These are phyloP conservation scores for Colletotrichum magnum DNA, from an alignment of 2,329 filamentous ascomycete genomes.

Conservation along the genomic window DNA sequence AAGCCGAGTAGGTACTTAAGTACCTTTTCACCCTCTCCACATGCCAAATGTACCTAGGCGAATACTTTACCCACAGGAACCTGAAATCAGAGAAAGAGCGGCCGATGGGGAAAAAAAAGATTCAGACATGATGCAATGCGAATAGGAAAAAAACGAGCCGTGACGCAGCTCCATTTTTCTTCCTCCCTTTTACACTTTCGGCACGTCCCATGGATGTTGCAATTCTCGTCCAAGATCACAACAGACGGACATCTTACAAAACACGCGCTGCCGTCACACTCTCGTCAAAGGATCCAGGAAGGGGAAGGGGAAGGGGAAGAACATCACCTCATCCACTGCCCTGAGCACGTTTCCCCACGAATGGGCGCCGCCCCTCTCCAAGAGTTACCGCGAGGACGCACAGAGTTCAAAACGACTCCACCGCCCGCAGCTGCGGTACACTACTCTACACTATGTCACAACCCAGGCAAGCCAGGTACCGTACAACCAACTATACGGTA, in stretches of 20 bases:
- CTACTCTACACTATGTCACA: no score
- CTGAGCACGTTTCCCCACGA: conserved; percentile 39
- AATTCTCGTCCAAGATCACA: conserved; percentile 19
- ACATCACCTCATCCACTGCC: conserved; percentile 40
- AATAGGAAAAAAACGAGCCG: background rate
- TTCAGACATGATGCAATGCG: conserved; percentile 8
- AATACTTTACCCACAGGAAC: no score
- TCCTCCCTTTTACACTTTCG: conserved; percentile 18
- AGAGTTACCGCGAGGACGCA: conserved; percentile 10
- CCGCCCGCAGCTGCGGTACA: background rate
- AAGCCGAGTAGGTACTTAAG: no score
- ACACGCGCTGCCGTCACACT: background rate
- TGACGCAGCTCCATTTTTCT: conserved; percentile 20
- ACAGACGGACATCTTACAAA: conserved; percentile 15
- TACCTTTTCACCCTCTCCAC: no score
- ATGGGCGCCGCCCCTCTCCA: conserved; percentile 8
- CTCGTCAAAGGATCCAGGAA: conserved; percentile 5
- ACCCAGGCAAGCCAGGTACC: no score
- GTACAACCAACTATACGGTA: no score
- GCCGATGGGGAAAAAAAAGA: background rate
- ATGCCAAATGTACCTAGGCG: no score
- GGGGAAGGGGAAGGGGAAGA: background rate
- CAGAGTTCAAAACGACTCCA: conserved; percentile 38
- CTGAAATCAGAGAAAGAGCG: background rate
- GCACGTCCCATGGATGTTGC: conserved; percentile 33